Evolutionary conservation across 2,329 filamentous ascomycete genomes (phyloP).

Genomic region (Akanthomyces muscarius): DNA sequence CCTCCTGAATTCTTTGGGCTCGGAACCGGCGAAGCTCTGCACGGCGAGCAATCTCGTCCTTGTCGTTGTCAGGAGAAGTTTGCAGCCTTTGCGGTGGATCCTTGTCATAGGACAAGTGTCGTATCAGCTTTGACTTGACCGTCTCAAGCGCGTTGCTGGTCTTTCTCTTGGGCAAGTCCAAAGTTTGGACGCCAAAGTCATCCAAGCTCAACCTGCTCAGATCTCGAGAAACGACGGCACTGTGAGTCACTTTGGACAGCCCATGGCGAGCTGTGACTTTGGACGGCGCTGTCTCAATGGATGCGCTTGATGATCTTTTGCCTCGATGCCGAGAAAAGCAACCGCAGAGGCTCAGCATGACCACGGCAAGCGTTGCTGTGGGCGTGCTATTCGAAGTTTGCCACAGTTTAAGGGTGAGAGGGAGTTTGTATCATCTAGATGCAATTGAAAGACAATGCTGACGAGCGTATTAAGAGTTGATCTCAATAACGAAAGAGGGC

Average conservation of each 20-base stretch:
- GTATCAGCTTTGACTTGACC: conserved; percentile 43
- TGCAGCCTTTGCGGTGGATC: conserved; percentile 38
- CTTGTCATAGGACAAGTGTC: conserved; percentile 44
- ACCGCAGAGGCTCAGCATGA: conserved; percentile 13
- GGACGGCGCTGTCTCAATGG: not conserved
- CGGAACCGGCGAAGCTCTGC: conserved; percentile 54
- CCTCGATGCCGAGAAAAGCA: conserved; percentile 7
- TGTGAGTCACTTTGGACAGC: not conserved
- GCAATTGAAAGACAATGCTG: conserved; percentile 7
- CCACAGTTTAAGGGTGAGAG: not conserved
- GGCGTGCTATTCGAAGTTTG: not conserved
- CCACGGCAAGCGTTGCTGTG: not conserved
- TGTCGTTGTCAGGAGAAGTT: conserved; percentile 41
- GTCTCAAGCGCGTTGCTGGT: conserved; percentile 40
- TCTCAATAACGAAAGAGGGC: not conserved
- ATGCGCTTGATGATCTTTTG: not conserved
- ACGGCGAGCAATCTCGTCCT: conserved; percentile 51
- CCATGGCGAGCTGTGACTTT: not conserved
- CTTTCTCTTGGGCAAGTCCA: conserved; percentile 24
- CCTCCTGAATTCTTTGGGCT: conserved; percentile 55
- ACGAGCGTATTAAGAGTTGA: conserved; percentile 1
- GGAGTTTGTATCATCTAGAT: not conserved
- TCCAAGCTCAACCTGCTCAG: conserved; percentile 32
- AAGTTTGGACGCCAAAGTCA: conserved; percentile 41
- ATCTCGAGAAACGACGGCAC: conserved; percentile 5